Conservation (phyloP, 306 rosid species). For the Fragaria vesca region DNA sequence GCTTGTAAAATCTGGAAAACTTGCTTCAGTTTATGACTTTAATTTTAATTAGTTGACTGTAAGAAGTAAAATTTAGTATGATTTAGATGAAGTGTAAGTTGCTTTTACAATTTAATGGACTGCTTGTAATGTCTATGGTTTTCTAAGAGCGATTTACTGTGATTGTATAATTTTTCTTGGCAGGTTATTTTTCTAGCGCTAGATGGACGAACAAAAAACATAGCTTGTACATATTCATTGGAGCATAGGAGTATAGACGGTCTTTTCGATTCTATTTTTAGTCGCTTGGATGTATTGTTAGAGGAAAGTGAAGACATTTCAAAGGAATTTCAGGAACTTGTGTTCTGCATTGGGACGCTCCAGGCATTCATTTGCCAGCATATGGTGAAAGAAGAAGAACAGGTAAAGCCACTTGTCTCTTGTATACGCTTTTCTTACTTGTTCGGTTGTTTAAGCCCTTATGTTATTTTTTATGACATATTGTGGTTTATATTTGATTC, state of each 20-base stretch:
- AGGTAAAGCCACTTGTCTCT: slow-evolving; percentile 35
- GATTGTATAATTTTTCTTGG: slow-evolving; percentile 18
- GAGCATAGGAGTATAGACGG: slow-evolving; percentile 64
- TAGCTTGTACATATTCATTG: slow-evolving; percentile 63
- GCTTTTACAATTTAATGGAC: background rate
- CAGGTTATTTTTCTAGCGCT: slow-evolving; percentile 78
- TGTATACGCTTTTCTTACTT: background rate
- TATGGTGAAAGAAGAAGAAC: slow-evolving; percentile 94
- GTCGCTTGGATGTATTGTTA: slow-evolving; percentile 49
- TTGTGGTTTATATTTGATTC: background rate
- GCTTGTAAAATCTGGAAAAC: background rate
- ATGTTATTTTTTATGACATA: background rate
- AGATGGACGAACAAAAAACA: slow-evolving; percentile 65
- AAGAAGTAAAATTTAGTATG: background rate
- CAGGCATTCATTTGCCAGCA: slow-evolving; percentile 59
- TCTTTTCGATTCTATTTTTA: slow-evolving; percentile 57
- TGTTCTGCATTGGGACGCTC: slow-evolving; percentile 59
- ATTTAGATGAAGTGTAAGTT: background rate
- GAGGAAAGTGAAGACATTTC: slow-evolving; percentile 35
- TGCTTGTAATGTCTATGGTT: background rate
- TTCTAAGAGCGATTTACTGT: background rate
- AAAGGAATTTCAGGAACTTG: slow-evolving; percentile 68
- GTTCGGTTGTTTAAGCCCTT: too few relatives aligned
- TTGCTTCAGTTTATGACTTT: background rate
- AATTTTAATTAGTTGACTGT: background rate